phyloP scores from a whole-genome alignment of 192 early-diverging fungal species.

The Funneliformis mosseae region DNA sequence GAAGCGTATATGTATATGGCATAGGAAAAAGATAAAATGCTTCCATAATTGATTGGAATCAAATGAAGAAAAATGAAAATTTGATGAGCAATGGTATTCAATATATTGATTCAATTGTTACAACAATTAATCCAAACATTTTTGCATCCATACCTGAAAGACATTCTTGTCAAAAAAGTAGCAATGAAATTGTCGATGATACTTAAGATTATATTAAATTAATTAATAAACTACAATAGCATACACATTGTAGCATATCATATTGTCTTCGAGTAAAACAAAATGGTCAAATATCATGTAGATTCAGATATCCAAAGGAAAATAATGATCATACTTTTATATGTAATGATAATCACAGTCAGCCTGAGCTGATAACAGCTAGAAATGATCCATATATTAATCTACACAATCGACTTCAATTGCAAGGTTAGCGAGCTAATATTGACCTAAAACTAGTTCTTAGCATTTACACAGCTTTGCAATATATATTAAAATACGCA shows the following conservation, averaged over 20 bases:
- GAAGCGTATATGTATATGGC: not conserved
- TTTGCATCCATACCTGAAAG: no score
- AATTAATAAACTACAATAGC: not conserved
- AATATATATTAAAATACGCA: not conserved
- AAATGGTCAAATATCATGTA: not conserved
- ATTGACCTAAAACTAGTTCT: not conserved
- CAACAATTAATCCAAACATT: no score
- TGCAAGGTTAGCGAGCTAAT: no score
- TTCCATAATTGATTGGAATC: not conserved
- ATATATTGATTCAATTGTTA: not conserved
- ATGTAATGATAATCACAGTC: not conserved
- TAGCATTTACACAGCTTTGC: not conserved
- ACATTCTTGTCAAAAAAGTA: no score
- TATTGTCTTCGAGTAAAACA: no score
- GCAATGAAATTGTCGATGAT: no score
- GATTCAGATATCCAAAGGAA: not conserved
- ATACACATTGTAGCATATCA: no score
- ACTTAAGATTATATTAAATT: no score
- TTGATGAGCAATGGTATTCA: not conserved
- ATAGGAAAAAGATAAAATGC: slow-evolving; percentile 9
- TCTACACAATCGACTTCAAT: no score
- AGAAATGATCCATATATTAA: slow-evolving; percentile 19
- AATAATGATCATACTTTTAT: not conserved
- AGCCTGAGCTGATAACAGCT: not conserved
- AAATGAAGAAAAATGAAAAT: slow-evolving; percentile 17